phyloP scores from a whole-genome alignment of 768 basidiomycete species.

The Candolleomyces efflorescens region DNA sequence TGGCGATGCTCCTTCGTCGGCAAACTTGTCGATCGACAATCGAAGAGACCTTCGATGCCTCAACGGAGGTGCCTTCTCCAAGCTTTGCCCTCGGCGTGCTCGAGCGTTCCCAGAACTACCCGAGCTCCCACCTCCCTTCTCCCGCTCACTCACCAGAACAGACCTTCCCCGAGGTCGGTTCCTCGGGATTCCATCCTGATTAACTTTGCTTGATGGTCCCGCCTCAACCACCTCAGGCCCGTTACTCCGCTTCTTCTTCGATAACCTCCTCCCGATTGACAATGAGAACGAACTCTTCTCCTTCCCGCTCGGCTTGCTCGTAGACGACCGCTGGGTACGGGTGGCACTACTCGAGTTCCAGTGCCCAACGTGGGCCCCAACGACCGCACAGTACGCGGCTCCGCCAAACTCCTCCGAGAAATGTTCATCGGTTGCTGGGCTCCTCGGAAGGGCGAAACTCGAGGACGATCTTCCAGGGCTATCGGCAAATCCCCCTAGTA shows the following conservation, averaged over 20 bases:
- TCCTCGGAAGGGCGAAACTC: not conserved
- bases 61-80: not conserved
- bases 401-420: not conserved
- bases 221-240: not conserved
- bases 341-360: not conserved
- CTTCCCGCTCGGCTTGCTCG: not conserved
- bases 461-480: not conserved
- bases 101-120: not conserved
- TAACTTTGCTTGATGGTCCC: not conserved
- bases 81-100: not conserved
- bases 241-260: not conserved
- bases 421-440: not conserved
- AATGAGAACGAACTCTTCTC: not conserved
- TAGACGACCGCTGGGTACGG: not conserved
- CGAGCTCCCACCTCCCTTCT: not conserved
- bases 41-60: not conserved
- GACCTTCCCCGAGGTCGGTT: slow-evolving; percentile 3
- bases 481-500: not conserved
- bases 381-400: not conserved
- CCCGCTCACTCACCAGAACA: not conserved
- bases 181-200: not conserved
- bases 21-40: slow-evolving; percentile 2
- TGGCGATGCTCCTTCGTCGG: not conserved
- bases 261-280: not conserved
- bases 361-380: not conserved